A percentile compares a stretch with the other conserved stretches of the same genome.
Conservation (phyloP, 345 rosid genomes). For the Ceriops tagal region DNA sequence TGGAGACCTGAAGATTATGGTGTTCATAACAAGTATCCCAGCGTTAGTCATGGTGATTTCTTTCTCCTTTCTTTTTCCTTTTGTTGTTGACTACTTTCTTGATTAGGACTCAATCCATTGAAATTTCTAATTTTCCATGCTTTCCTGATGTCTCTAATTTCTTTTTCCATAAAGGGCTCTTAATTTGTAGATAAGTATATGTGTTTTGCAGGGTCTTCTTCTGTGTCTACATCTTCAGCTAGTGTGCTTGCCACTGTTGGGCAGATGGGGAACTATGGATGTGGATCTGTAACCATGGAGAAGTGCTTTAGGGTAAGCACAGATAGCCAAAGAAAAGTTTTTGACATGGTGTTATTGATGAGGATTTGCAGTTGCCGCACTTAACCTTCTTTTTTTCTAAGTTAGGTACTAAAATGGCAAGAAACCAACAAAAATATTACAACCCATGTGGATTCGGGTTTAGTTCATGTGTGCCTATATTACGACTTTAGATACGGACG, state of each 20-base stretch:
- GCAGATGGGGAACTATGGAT: conserved; percentile 59
- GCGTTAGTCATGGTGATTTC: conserved; percentile 20
- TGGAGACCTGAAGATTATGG: conserved; percentile 34
- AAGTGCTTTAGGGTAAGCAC: conserved; percentile 55
- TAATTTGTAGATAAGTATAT: too few relatives aligned
- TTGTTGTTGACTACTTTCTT: not conserved
- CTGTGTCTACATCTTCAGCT: conserved; percentile 48
- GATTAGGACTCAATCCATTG: too few relatives aligned
- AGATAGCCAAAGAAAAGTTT: conserved; percentile 2
- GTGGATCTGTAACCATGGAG: conserved; percentile 64
- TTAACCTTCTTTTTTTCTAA: not conserved
- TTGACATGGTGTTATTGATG: not conserved
- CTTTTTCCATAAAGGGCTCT: not conserved
- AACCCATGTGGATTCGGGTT: conserved; percentile 11
- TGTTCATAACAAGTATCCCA: conserved; percentile 29
- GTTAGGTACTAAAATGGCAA: conserved; percentile 11
- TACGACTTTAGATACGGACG: too few relatives aligned
- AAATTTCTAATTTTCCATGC: too few relatives aligned
- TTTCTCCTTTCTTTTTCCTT: not conserved
- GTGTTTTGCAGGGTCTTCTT: conserved; percentile 42
- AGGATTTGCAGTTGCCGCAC: conserved; percentile 11
- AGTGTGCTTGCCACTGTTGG: conserved; percentile 43
- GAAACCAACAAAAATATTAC: conserved; percentile 12
- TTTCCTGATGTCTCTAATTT: not conserved
- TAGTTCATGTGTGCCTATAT: not conserved